Percentiles rank a stretch among this genome's conserved stretches.
Evolutionary conservation across 345 rosid genomes (phyloP).

Genomic region (Clarkia xantiana): DNA sequence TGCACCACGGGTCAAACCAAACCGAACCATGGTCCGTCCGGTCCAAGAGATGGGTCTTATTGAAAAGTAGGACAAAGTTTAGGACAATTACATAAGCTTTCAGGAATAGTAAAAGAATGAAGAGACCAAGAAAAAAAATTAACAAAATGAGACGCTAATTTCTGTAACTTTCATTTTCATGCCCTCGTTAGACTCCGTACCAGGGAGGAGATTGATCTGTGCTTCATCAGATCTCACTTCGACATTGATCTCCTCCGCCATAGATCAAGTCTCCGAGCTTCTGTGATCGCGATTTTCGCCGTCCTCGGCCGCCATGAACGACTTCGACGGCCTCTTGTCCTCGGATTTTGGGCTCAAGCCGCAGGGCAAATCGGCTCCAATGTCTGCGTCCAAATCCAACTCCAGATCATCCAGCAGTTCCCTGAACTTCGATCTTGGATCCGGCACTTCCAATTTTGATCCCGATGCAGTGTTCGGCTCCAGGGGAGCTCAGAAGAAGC

Average conservation of each 20-base stretch:
- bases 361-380: slow-evolving; percentile 37
- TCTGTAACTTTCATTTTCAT: too few relatives aligned
- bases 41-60: too few relatives aligned
- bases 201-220: too few relatives aligned
- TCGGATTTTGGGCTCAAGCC: slow-evolving; percentile 32
- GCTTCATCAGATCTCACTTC: slow-evolving; percentile 4
- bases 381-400: slow-evolving; percentile 17
- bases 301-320: slow-evolving; percentile 20
- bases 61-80: too few relatives aligned
- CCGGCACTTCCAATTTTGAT: slow-evolving; percentile 9
- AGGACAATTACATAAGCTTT: too few relatives aligned
- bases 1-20: too few relatives aligned
- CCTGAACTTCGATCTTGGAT: slow-evolving; percentile 15
- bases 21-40: too few relatives aligned
- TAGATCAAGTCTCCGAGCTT: too few relatives aligned
- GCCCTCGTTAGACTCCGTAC: too few relatives aligned
- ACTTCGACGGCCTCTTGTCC: slow-evolving; percentile 24
- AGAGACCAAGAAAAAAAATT: too few relatives aligned
- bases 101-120: too few relatives aligned
- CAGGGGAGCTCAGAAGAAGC: slow-evolving; percentile 1
- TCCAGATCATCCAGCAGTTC: slow-evolving; percentile 1
- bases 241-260: not conserved
- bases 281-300: not conserved
- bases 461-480: slow-evolving; percentile 16
- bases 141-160: too few relatives aligned